Evolutionary conservation across 148 eudicot genomes (phyloP), one percentile per base, ranked within the genome.

Genomic region (Vaccinium myrtillus): DNA sequence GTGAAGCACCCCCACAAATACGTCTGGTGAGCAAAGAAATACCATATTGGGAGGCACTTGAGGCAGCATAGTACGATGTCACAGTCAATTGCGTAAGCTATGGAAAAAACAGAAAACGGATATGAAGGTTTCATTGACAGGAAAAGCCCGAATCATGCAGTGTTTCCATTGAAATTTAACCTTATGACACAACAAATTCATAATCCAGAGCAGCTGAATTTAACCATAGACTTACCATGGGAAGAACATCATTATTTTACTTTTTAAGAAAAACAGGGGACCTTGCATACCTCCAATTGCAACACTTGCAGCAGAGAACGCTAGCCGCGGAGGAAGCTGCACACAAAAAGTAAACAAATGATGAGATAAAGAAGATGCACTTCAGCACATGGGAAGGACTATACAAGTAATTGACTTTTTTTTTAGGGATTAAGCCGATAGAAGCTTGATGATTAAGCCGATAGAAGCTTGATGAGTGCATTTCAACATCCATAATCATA

Each of bases 21-120:
- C 87, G 92, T 86, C 96, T 88, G 49, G 98, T 93, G 23, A 94
- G 88, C 85, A 95, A 88, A 55, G 99, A 97, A 80, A 97, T 88
- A 86, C 91, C 94, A 84, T 95, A 94, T 84, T 93, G 96, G 74
- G 99, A 91, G 70, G 92, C 91, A 77, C 99, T 95, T 69, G 98
- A 97, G 61, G 98, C 91, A 85, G 94, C 93, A 89, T 91, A 93
- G 89, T 94, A 95, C 19, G 96, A 93, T 50, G 94, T 94, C 91
- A 95, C 93, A 0, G 93, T 90, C 80, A 94, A 92, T 83, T 94
- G 99, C 16, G 93, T 78, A 86, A 96, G 92, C 76, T 87, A 88
- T 78, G 98, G 98, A 27, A 32, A 32, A 32, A 2, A 32, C 2
- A 32, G 36, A 32, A 2, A 32, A 32, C 3, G 36, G 36, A 32